Evolutionary conservation across 345 rosid genomes (phyloP), one percentile per base, ranked within the genome.

Genomic region (Triadica sebifera): DNA sequence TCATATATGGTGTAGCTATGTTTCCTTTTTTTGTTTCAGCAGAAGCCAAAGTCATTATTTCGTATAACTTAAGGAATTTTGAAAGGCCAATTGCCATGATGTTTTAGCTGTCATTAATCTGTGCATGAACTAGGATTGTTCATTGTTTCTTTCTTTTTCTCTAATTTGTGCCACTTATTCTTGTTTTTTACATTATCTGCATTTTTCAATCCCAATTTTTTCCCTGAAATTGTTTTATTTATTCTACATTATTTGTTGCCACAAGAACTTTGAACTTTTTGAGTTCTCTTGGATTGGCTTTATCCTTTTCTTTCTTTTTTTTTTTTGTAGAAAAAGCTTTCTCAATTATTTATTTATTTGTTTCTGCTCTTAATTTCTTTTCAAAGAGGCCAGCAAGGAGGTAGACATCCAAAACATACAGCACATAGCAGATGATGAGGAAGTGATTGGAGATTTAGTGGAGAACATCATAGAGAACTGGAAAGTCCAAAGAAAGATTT

Each of bases 401-500:
- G 87, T 85, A 55, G 85, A 87, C 52, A 77, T 87, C 43, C 82
- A 83, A 64, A 80, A 87, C 79, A 81, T 94, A 76, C 80, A 78
- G 79, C 97, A 90, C 80, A 86, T 92, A 81, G 58, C 87, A 15
- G 81, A 80, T 41, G 87, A 83, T 49, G 81, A 80, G 80, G 84
- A 82, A 69, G 70, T 68, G 51, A 43, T 88, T 43, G 89, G 87
- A 38, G 87, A 85, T 49, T 77, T 45, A 72, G 49, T 86, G 79
- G 88, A 72, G 78, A 86, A 77, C 67, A 53, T 86, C 49, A 70
- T 72, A 43, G 97, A 79, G 76, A 74, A 82, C 55, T 95, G 96
- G 96, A 83, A 83, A 72, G 75, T 12, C 62, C 85, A 87, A 79
- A 91, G 68, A 77, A 77, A 84, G 61, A 53, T 56, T 57, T 84